Evolutionary conservation across 1,284 basidiomycete genomes (phyloP).

Genomic region (Ustanciosporium gigantosporum): DNA sequence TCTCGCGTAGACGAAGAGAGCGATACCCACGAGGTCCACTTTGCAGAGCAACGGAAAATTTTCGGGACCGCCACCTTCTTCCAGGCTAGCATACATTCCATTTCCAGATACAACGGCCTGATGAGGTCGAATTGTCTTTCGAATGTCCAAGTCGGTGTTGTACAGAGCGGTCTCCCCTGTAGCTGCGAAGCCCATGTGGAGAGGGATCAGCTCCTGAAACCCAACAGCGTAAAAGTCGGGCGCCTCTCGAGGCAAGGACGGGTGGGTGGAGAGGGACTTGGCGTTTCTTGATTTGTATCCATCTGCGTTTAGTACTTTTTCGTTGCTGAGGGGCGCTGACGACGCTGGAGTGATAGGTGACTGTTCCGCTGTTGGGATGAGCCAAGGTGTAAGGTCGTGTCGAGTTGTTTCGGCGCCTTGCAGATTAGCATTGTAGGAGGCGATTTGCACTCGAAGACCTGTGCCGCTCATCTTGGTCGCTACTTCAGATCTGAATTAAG

Average conservation of each 20-base stretch:
- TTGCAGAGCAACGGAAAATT: conserved; percentile 51
- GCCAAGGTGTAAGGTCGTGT: conserved; percentile 57
- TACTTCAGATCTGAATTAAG: too few species aligned
- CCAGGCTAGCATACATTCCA: conserved; percentile 51
- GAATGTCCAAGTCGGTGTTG: conserved; percentile 69
- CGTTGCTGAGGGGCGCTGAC: conserved; percentile 27
- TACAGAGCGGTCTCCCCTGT: conserved; percentile 65
- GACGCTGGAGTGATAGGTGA: conserved; percentile 61
- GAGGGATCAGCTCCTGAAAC: conserved; percentile 83
- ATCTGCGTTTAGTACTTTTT: conserved; percentile 10
- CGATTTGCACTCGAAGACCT: conserved; percentile 71
- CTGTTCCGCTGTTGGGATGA: conserved; percentile 51
- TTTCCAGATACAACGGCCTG: conserved; percentile 52
- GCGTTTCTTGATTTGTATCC: conserved; percentile 31
- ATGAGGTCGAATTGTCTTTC: conserved; percentile 56
- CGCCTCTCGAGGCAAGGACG: conserved; percentile 46
- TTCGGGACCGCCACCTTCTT: conserved; percentile 55
- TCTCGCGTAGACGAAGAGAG: conserved; percentile 72
- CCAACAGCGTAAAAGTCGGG: conserved; percentile 81
- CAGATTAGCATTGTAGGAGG: conserved; percentile 82
- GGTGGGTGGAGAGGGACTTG: conserved; percentile 22
- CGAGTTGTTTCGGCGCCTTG: conserved; percentile 66
- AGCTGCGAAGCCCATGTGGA: conserved; percentile 63
- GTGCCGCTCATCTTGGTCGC: conserved; percentile 9
- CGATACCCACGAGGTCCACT: conserved; percentile 53